Conservation (phyloP, 805 yeast species). For the Starmerella apicola region DNA sequence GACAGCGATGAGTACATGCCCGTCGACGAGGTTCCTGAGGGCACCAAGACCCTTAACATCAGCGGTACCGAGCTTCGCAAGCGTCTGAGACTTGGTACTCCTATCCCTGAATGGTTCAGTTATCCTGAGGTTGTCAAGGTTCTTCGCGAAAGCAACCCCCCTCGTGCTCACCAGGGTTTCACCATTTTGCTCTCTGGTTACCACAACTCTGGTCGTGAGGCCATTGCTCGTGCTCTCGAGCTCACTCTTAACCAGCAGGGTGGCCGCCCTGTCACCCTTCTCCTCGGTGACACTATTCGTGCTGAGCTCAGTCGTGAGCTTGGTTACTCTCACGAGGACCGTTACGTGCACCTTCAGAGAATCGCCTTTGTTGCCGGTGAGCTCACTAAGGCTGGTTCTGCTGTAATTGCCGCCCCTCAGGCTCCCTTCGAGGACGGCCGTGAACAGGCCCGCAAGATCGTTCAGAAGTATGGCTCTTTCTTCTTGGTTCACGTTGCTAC, state of each 20-base stretch:
- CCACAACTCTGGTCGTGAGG: slow-evolving; percentile 47
- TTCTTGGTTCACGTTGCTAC: slow-evolving; percentile 41
- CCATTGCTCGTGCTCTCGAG: slow-evolving; percentile 70
- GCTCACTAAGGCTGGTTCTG: slow-evolving; percentile 80
- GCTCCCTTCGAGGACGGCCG: slow-evolving; percentile 37
- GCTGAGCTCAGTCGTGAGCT: slow-evolving; percentile 32
- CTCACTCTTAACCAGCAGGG: slow-evolving; percentile 86
- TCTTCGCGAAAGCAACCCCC: slow-evolving; percentile 84
- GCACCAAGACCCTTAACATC: slow-evolving; percentile 72
- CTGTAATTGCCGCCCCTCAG: slow-evolving; percentile 59
- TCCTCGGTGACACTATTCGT: slow-evolving; percentile 36
- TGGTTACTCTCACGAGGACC: slow-evolving; percentile 31
- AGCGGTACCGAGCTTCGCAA: slow-evolving; percentile 92
- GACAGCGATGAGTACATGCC: slow-evolving; percentile 93
- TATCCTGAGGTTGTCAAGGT: slow-evolving; percentile 92
- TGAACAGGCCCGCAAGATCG: slow-evolving; percentile 32
- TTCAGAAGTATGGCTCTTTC: slow-evolving; percentile 41
- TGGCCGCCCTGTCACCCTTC: slow-evolving; percentile 62
- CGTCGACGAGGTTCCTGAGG: slow-evolving; percentile 74
- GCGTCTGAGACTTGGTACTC: slow-evolving; percentile 71
- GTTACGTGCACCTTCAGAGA: slow-evolving; percentile 32
- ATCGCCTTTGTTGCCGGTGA: slow-evolving; percentile 59
- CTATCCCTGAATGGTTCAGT: slow-evolving; percentile 94
- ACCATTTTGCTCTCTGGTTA: slow-evolving; percentile 54
- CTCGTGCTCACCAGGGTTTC: slow-evolving; percentile 81